phyloP scores from a whole-genome alignment of 176 grass and related monocot species.

The Poa annua region DNA sequence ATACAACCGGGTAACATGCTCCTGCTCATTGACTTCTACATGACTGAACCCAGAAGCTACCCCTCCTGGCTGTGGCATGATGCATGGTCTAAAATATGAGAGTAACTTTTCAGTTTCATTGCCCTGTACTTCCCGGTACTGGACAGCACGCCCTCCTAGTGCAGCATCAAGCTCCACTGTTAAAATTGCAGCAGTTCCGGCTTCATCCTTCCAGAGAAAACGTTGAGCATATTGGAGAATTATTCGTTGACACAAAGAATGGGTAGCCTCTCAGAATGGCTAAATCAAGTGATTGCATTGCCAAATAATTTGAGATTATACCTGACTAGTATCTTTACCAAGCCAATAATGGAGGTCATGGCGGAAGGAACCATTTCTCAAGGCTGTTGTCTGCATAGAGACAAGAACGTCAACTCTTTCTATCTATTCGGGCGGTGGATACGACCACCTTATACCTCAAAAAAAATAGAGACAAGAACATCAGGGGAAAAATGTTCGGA shows the following conservation, averaged over 20 bases:
- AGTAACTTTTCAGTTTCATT: constrained; percentile 93
- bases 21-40: constrained; percentile 67
- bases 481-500: neutral
- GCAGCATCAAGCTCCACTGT: constrained; percentile 92
- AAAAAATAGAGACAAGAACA: constrained; percentile 33
- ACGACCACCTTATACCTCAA: no score
- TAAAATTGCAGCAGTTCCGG: constrained; percentile 83
- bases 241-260: neutral
- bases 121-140: constrained; percentile 89
- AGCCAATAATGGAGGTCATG: constrained; percentile 99
- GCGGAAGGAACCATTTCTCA: constrained; percentile 85
- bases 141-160: constrained; percentile 87
- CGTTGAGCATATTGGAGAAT: constrained; percentile 4
- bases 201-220: constrained; percentile 74
- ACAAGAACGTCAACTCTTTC: constrained; percentile 40
- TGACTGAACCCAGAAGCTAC: constrained; percentile 88
- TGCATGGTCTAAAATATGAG: constrained; percentile 95
- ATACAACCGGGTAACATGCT: constrained; percentile 79
- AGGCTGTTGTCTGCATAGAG: constrained; percentile 64
- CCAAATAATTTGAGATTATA: constrained; percentile 47
- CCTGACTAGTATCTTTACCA: constrained; percentile 98
- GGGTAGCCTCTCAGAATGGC: neutral
- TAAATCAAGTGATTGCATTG: constrained; percentile 40
- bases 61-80: constrained; percentile 92
- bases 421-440: no score